A percentile compares a stretch with the other conserved stretches of the same genome.
Evolutionary conservation across 495 filamentous ascomycete genomes (phyloP).

Genomic region (Penicillium atrosanguineum): DNA sequence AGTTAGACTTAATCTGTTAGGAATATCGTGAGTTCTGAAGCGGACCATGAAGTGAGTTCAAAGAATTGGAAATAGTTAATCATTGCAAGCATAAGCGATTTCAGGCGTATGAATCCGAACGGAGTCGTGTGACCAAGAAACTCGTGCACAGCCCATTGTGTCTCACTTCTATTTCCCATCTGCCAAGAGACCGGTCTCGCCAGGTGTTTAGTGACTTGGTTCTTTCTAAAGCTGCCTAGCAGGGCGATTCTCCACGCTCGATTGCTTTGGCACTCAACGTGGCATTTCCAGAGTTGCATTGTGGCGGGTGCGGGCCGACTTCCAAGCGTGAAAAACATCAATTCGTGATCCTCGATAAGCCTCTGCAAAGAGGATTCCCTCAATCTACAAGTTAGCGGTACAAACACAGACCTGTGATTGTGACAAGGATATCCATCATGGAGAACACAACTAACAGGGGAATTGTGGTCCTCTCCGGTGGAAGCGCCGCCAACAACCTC

Average conservation of each 20-base stretch:
- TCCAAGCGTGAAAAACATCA: background rate
- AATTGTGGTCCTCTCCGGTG: conserved; percentile 83
- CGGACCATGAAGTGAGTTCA: no score
- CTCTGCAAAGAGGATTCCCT: background rate
- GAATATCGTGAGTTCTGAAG: no score
- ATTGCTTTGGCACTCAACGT: background rate
- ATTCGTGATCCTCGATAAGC: background rate
- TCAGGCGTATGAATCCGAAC: no score
- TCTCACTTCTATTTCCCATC: background rate
- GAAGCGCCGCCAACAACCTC: conserved; percentile 88
- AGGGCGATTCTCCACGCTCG: background rate
- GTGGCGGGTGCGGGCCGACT: background rate
- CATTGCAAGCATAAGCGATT: no score
- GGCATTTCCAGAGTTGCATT: conserved; percentile 1
- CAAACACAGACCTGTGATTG: background rate
- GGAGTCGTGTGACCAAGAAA: no score
- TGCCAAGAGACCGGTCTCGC: background rate
- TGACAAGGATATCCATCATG: background rate
- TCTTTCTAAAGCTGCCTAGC: background rate
- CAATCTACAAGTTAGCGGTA: background rate
- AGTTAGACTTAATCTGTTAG: no score
- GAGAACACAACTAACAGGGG: conserved; percentile 42
- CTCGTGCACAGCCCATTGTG: background rate
- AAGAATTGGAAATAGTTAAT: no score
- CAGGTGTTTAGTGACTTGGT: background rate